Base-by-base conservation (phyloP, 768 basidiomycete species). In the Russula earlei region DNA sequence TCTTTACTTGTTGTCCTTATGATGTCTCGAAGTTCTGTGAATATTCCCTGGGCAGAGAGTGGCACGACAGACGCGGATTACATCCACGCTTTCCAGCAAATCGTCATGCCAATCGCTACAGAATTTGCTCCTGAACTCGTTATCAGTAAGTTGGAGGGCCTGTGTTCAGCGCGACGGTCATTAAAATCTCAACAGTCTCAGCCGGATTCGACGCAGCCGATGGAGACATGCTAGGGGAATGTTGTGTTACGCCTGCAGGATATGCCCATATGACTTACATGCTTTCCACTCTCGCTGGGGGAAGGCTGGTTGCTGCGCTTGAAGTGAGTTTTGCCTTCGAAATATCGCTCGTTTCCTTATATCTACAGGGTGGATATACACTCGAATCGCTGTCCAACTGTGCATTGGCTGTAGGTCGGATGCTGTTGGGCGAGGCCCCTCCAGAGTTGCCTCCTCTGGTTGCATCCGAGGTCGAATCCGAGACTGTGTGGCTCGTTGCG, bases 191-290 rank as follows among this genome's bases (percentile, higher is more conserved):
- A 46, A 2, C 65, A 99, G 96, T 99, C 65, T 97, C 95, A 8
- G 92, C 96, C 17, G 96, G 96, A 3, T 99, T 97, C 66, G 96
- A 99, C 65, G 96, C 96, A 9, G 96, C 96, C 0, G 80, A 78
- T 27, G 96, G 96, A 4, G 96, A 99, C 65, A 82, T 84, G 36
- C 77, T 99, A 4, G 96, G 96, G 34, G 87, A 86, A 71, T 97
- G 94, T 64, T 75, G 83, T 62, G 94, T 99, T 57, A 79, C 89
- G 5, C 96, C 96, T 0, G 79, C 83, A 17, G 96, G 94, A 5
- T 99, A 92, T 68, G 92, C 92, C 0, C 96, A 98, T 64, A 98
- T 99, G 94, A 96, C 96, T 6, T 89, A 97, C 66, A 95, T 99
- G 91, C 76, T 99, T 9, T 80, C 84, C 38, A 82, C 86, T 20